Percentiles rank a stretch among this genome's conserved stretches.
Evolutionary conservation across 352 stramenopile genomes (phyloP).

Genomic region (Phytophthora agathidicida): DNA sequence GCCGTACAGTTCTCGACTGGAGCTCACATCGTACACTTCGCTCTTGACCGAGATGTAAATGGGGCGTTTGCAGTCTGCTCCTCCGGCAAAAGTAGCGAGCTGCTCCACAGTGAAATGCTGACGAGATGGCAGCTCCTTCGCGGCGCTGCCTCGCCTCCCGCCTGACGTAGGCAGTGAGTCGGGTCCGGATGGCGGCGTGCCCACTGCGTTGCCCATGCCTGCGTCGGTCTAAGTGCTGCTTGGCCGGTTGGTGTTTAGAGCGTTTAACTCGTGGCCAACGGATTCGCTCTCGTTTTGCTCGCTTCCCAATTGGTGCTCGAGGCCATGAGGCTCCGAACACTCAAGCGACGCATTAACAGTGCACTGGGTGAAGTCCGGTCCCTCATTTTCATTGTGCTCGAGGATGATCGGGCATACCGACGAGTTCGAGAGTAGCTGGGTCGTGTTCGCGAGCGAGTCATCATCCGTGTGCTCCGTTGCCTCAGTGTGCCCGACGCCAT

Average conservation of each 20-base stretch:
- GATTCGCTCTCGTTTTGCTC: no score
- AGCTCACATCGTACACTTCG: slow-evolving; percentile 94
- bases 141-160: slow-evolving; percentile 7
- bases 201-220: slow-evolving; percentile 41
- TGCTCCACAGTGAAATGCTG: slow-evolving; percentile 82
- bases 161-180: slow-evolving; percentile 14
- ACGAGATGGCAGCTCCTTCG: slow-evolving; percentile 15
- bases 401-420: no score
- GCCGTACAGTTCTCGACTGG: slow-evolving; percentile 90
- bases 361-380: no score
- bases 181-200: slow-evolving; percentile 32
- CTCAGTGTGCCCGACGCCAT: no score
- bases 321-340: no score
- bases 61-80: slow-evolving; percentile 54
- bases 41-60: slow-evolving; percentile 93
- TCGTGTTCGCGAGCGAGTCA: no score
- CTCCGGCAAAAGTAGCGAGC: slow-evolving; percentile 86
- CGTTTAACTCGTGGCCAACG: no score
- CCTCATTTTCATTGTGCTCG: no score
- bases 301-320: no score
- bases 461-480: no score
- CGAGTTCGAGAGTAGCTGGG: no score
- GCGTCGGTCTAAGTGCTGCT: background rate
- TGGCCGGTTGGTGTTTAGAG: slow-evolving; percentile 17
- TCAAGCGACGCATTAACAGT: no score